Evolutionary conservation across 371 early-diverging fungal genomes (phyloP).

Genomic region (Mortierella sp.): DNA sequence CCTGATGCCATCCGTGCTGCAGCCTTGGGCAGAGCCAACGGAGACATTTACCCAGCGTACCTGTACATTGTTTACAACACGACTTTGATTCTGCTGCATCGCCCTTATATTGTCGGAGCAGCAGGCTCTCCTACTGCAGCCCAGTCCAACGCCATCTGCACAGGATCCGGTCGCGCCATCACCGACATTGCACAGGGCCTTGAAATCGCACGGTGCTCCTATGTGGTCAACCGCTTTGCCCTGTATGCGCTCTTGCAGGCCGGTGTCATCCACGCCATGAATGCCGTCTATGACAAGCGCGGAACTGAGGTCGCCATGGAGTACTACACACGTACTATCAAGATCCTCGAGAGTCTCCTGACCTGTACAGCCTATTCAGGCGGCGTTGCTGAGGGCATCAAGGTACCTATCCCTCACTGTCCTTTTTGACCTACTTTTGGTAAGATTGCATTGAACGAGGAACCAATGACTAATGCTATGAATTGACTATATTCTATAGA

Average conservation of each 20-base stretch:
- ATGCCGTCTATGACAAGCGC: conserved; percentile 55
- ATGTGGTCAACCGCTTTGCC: conserved; percentile 56
- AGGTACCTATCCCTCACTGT: conserved; percentile 19
- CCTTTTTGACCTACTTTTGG: not conserved
- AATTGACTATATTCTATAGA: conserved; percentile 12
- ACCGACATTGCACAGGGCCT: conserved; percentile 53
- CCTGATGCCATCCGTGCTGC: conserved; percentile 22
- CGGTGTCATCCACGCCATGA: conserved; percentile 57
- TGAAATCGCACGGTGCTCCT: conserved; percentile 46
- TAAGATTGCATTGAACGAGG: not conserved
- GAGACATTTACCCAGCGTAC: conserved; percentile 49
- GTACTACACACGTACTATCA: conserved; percentile 48
- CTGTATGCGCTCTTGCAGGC: conserved; percentile 57
- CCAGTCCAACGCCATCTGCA: conserved; percentile 56
- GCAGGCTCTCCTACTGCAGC: conserved; percentile 57
- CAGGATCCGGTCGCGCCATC: conserved; percentile 54
- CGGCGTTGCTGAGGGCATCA: conserved; percentile 53
- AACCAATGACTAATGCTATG: not conserved
- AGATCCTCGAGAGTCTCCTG: conserved; percentile 36
- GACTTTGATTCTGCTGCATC: conserved; percentile 83
- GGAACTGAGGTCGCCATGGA: conserved; percentile 55
- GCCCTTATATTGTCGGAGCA: conserved; percentile 70
- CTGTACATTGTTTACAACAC: conserved; percentile 87
- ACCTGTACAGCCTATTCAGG: conserved; percentile 35
- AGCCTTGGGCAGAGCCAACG: conserved; percentile 22